Percentiles rank a stretch among this genome's conserved stretches.
These are phyloP conservation scores for Mucor saturninus DNA, from an alignment of 371 early-diverging fungal species.

Conservation along the genomic window DNA sequence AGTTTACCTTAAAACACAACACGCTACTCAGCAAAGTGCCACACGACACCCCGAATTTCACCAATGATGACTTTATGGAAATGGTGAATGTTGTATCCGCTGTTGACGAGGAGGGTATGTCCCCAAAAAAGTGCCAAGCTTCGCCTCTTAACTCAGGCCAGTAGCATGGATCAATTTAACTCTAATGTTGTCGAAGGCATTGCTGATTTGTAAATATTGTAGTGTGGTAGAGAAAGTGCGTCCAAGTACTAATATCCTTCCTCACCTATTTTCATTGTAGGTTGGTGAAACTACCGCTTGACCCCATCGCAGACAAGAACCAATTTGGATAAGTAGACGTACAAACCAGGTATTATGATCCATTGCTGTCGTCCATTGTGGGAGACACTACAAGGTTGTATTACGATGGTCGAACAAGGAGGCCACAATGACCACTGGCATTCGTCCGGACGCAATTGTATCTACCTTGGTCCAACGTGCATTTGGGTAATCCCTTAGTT, in stretches of 20 bases:
- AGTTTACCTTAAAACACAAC: too few relatives aligned
- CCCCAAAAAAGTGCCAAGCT: slow-evolving; percentile 23
- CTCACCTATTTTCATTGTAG: slow-evolving; percentile 19
- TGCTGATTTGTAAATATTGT: slow-evolving; percentile 28
- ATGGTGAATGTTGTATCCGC: slow-evolving; percentile 9
- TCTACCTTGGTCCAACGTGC: slow-evolving; percentile 34
- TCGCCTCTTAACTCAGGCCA: slow-evolving; percentile 19
- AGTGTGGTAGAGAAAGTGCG: slow-evolving; percentile 19
- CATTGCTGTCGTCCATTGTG: slow-evolving; percentile 18
- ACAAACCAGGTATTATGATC: slow-evolving; percentile 32
- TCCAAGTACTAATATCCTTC: slow-evolving; percentile 14
- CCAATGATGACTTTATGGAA: slow-evolving; percentile 19
- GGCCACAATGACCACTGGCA: slow-evolving; percentile 14
- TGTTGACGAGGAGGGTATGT: slow-evolving; percentile 14
- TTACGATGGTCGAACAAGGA: slow-evolving; percentile 28
- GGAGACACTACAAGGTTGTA: slow-evolving; percentile 17
- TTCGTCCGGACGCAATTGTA: slow-evolving; percentile 35
- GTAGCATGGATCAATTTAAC: slow-evolving; percentile 19
- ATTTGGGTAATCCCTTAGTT: slow-evolving; percentile 34
- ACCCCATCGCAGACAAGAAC: slow-evolving; percentile 22
- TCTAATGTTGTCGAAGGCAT: slow-evolving; percentile 22
- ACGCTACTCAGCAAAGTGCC: slow-evolving; percentile 10
- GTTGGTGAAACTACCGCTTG: slow-evolving; percentile 21
- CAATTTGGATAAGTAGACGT: slow-evolving; percentile 32
- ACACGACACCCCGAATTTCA: slow-evolving; percentile 18